phyloP scores from a whole-genome alignment of 2,329 filamentous ascomycete genomes.

The Diplodia mutila region DNA sequence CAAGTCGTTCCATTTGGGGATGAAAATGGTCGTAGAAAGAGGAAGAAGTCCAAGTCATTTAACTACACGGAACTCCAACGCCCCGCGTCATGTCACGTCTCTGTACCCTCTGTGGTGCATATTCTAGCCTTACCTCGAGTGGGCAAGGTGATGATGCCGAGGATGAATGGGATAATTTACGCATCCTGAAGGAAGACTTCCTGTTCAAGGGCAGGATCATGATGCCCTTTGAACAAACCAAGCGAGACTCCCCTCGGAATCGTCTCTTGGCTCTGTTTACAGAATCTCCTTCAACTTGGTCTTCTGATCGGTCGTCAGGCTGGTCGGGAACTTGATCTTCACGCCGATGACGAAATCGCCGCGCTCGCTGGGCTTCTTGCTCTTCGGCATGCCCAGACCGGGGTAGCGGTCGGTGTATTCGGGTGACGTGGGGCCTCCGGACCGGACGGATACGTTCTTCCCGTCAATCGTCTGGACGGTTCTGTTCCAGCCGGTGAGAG shows the following conservation, averaged over 20 bases:
- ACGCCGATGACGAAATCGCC: constrained; percentile 89
- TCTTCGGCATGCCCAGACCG: constrained; percentile 88
- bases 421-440: constrained; percentile 82
- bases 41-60: background rate
- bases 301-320: constrained; percentile 78
- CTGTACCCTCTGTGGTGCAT: constrained; percentile 3
- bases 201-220: constrained; percentile 2
- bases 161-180: background rate
- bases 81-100: constrained; percentile 13
- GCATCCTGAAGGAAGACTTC: background rate
- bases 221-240: background rate
- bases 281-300: constrained; percentile 78
- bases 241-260: background rate
- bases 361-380: constrained; percentile 81
- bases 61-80: constrained; percentile 5
- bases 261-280: constrained; percentile 35
- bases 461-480: constrained; percentile 94
- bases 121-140: background rate
- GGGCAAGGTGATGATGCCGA: background rate
- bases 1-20: background rate
- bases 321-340: constrained; percentile 89
- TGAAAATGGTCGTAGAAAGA: background rate
- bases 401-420: constrained; percentile 82
- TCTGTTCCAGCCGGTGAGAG: constrained; percentile 88
- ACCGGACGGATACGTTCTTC: constrained; percentile 78